These are phyloP conservation scores for Cichorium intybus DNA, from an alignment of 140 eudicot species.

Conservation along the genomic window DNA sequence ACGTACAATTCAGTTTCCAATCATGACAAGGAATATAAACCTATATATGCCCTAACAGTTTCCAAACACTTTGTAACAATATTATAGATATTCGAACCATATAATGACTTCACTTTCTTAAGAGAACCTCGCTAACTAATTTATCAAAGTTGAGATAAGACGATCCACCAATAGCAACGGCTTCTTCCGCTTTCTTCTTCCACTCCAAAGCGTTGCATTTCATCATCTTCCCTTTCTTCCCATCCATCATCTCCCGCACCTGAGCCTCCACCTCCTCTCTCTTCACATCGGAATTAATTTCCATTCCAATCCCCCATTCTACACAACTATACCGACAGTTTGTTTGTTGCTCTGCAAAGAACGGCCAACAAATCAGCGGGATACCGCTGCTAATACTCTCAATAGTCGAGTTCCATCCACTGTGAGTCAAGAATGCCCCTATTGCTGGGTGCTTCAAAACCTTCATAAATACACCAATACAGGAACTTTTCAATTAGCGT, in stretches of 20 bases:
- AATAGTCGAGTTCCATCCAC: conserved; percentile 73
- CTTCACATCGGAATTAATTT: conserved; percentile 58
- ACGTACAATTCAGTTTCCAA: no score
- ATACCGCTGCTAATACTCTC: conserved; percentile 59
- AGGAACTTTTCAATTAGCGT: background rate
- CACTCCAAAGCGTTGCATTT: conserved; percentile 39
- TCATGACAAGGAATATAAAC: no score
- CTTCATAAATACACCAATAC: background rate
- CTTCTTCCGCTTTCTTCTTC: conserved; percentile 48
- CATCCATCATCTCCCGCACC: conserved; percentile 64
- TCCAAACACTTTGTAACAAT: no score
- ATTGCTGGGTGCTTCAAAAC: conserved; percentile 53
- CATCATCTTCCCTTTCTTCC: conserved; percentile 60
- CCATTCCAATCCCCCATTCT: conserved; percentile 69
- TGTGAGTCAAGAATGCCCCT: conserved; percentile 63
- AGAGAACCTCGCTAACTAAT: conserved; percentile 32
- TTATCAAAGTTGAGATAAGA: conserved; percentile 41
- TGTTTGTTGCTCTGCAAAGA: conserved; percentile 67
- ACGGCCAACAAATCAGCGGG: conserved; percentile 77
- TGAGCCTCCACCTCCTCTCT: conserved; percentile 59
- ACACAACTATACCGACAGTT: conserved; percentile 53
- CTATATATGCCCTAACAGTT: no score
- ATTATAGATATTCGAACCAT: no score
- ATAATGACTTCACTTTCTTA: background rate
- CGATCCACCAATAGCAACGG: conserved; percentile 36